Conservation (phyloP, 768 basidiomycete species). For the Lactifluus subvellereus region DNA sequence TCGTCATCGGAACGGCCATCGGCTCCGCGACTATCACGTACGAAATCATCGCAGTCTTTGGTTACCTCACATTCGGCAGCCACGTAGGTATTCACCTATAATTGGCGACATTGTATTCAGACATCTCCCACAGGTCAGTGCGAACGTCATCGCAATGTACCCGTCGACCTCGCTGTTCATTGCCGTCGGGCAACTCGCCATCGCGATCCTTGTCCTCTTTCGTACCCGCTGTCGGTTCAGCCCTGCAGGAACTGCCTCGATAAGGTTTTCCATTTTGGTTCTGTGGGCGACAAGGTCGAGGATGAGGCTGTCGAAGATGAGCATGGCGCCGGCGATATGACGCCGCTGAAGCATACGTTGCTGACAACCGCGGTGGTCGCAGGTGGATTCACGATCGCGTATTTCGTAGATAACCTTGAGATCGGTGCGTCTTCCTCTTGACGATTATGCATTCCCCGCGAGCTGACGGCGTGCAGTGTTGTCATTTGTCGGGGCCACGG, state of each 20-base stretch:
- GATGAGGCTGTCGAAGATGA: slow-evolving; percentile 44
- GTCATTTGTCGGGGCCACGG: slow-evolving; percentile 94
- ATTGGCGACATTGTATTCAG: background rate
- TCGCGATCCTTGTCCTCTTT: slow-evolving; percentile 83
- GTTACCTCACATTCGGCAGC: slow-evolving; percentile 90
- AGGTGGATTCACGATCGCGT: slow-evolving; percentile 66
- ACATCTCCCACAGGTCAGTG: slow-evolving; percentile 53
- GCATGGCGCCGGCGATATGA: slow-evolving; percentile 64
- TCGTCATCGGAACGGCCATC: slow-evolving; percentile 82
- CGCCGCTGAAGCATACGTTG: slow-evolving; percentile 56
- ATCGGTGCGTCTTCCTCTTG: slow-evolving; percentile 47
- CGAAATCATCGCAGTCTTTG: slow-evolving; percentile 81
- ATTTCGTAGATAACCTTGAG: slow-evolving; percentile 70
- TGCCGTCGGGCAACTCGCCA: slow-evolving; percentile 88
- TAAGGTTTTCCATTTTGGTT: slow-evolving; percentile 65
- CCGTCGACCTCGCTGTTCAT: slow-evolving; percentile 87
- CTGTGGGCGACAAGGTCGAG: slow-evolving; percentile 31
- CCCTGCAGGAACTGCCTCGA: slow-evolving; percentile 90
- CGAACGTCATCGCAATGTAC: slow-evolving; percentile 95
- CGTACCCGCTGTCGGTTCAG: slow-evolving; percentile 91
- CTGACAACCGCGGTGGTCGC: slow-evolving; percentile 64
- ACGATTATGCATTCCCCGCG: background rate
- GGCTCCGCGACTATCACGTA: slow-evolving; percentile 80
- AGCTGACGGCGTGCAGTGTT: slow-evolving; percentile 50
- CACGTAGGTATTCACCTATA: slow-evolving; percentile 42